These are phyloP conservation scores for Mycena olivaceomarginata DNA, from an alignment of 768 basidiomycete species.

Conservation along the genomic window DNA sequence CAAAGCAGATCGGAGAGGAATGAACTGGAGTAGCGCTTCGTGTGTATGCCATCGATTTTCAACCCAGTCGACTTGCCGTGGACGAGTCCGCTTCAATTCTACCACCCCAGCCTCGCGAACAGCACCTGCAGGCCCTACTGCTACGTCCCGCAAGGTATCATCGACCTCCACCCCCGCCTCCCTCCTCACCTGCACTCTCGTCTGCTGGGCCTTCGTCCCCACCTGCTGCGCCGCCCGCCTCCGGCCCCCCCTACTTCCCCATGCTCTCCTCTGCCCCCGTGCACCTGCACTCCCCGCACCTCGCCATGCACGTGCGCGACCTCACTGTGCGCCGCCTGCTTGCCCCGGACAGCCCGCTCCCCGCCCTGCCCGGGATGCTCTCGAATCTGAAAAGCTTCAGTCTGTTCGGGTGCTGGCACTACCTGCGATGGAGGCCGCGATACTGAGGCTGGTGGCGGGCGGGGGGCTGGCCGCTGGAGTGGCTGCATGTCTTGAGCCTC, in stretches of 20 bases:
- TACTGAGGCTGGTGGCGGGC: background rate
- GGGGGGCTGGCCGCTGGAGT: constrained; percentile 19
- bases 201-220: constrained; percentile 48
- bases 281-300: constrained; percentile 3
- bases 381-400: constrained; percentile 21
- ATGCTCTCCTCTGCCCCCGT: constrained; percentile 26
- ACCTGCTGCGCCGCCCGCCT: constrained; percentile 51
- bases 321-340: constrained; percentile 35
- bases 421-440: background rate
- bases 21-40: too few relatives aligned
- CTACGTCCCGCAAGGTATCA: constrained; percentile 47
- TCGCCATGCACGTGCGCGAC: constrained; percentile 24
- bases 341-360: constrained; percentile 23
- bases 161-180: constrained; percentile 51
- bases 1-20: too few relatives aligned
- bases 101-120: too few relatives aligned
- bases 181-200: constrained; percentile 51
- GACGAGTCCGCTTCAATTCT: too few relatives aligned
- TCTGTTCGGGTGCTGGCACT: constrained; percentile 12
- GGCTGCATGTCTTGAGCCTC: constrained; percentile 36
- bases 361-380: constrained; percentile 25
- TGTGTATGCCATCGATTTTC: too few relatives aligned
- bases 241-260: constrained; percentile 19
- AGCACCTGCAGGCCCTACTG: constrained; percentile 14
- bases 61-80: too few relatives aligned